Percentiles rank a stretch among this genome's conserved stretches.
phyloP scores from a whole-genome alignment of 768 basidiomycete species.

The Suillus decipiens region DNA sequence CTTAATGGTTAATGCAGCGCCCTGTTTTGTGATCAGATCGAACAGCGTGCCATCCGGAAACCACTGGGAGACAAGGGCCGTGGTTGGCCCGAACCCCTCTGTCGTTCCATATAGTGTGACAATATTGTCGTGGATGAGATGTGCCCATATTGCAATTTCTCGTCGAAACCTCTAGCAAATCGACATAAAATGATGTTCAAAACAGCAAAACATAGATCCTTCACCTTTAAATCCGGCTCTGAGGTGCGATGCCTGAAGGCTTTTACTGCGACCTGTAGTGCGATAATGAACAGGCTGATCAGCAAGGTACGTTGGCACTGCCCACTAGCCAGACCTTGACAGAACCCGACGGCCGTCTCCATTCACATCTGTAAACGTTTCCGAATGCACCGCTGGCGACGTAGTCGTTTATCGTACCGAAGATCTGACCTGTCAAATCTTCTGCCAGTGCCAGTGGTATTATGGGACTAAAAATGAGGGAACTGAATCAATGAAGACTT shows the following conservation, averaged over 20 bases:
- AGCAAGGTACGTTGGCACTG: too few species aligned
- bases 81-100: conserved; percentile 16
- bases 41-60: conserved; percentile 9
- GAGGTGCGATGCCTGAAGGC: background rate
- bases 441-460: background rate
- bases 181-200: background rate
- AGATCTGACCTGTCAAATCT: conserved; percentile 4
- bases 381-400: background rate
- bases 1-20: conserved; percentile 7
- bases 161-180: conserved; percentile 16
- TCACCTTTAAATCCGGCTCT: background rate
- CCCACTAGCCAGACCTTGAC: background rate
- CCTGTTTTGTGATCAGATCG: conserved; percentile 9
- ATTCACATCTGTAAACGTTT: background rate
- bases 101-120: conserved; percentile 18
- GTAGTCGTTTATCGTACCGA: background rate
- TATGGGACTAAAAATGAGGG: background rate
- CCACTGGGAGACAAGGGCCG: conserved; percentile 22
- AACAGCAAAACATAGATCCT: background rate
- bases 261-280: conserved; percentile 5
- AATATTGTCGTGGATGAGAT: conserved; percentile 20
- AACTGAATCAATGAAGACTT: background rate
- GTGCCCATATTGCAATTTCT: conserved; percentile 21
- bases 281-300: too few species aligned
- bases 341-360: background rate